Conservation (phyloP, 164 flowering plant species). For the Tinospora cordifolia region DNA sequence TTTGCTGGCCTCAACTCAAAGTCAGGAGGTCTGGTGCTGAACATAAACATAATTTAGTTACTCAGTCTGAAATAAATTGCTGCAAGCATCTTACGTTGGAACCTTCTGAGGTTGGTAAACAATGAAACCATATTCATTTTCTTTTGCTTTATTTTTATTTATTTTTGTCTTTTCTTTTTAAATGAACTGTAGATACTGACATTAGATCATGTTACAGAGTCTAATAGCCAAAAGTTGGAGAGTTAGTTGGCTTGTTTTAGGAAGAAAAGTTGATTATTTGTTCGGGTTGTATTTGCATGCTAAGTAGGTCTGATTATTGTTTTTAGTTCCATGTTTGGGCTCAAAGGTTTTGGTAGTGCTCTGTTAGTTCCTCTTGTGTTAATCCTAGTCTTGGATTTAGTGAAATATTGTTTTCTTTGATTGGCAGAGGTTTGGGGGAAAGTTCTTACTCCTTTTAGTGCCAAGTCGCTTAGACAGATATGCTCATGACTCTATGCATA, state of each 20-base stretch:
- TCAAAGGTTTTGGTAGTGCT: too few species aligned
- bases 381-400: too few species aligned
- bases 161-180: neutral
- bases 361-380: too few species aligned
- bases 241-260: neutral
- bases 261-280: neutral
- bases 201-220: neutral
- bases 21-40: slow-evolving; percentile 20
- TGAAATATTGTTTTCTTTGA: too few species aligned
- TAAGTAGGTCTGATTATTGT: neutral
- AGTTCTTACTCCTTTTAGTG: too few species aligned
- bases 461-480: too few species aligned
- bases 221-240: neutral
- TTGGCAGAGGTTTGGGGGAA: too few species aligned
- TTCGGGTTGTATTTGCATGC: neutral
- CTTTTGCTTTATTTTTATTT: neutral
- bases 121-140: neutral
- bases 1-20: slow-evolving; percentile 30
- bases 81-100: slow-evolving; percentile 29
- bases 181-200: neutral
- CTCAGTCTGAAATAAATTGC: slow-evolving; percentile 28
- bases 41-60: slow-evolving; percentile 12
- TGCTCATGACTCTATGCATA: too few species aligned
- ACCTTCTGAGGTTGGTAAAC: slow-evolving; percentile 23
- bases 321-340: too few species aligned